Evolutionary conservation across 2,329 filamentous ascomycete species (phyloP), one percentile per base, ranked within the genome.

Genomic region (Xylariaceae sp.): DNA sequence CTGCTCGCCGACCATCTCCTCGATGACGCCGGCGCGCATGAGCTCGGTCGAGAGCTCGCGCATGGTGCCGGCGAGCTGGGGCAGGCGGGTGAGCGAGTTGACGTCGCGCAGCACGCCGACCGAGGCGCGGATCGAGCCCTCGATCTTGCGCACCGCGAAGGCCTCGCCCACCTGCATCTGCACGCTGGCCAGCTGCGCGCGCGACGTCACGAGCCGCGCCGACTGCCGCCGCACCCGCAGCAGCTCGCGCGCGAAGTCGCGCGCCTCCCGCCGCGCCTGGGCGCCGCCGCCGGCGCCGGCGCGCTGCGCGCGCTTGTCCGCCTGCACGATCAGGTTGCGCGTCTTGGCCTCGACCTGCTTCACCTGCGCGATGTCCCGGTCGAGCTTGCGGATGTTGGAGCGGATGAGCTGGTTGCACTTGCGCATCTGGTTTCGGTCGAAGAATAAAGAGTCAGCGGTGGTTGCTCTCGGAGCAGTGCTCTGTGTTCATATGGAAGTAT

Each of bases 91-190:
- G 17, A 96, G 69, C 12, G 72, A 75, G 59, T 96, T 96, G 39
- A 98, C 87, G 57, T 96, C 88, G 63, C 89, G 90, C 92, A 98
- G 96, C 48, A 98, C 89, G 28, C 85, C 83, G 7, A 90, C 89
- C 49, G 80, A 86, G 26, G 83, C 81, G 46, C 77, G 75, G 53
- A 98, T 88, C 52, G 82, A 88, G 29, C 89, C 90, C 63, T 96
- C 89, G 44, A 98, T 96, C 70, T 94, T 94, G 48, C 87, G 80
- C 50, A 96, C 81, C 2, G 87, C 85, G 60, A 96, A 96, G 2
- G 92, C 89, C 65, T 96, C 90, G 53, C 89, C 87, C 53, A 98
- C 90, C 63, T 96, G 92, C 88, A 96, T 94, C 61, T 90, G 82
- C 27, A 98, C 90, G 46, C 83, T 90, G 56, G 81, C 80, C 30